A percentile compares a stretch with the other conserved stretches of the same genome.
These are phyloP conservation scores for Elsinoe necatrix DNA, from an alignment of 2,329 filamentous ascomycete species.

Conservation along the genomic window DNA sequence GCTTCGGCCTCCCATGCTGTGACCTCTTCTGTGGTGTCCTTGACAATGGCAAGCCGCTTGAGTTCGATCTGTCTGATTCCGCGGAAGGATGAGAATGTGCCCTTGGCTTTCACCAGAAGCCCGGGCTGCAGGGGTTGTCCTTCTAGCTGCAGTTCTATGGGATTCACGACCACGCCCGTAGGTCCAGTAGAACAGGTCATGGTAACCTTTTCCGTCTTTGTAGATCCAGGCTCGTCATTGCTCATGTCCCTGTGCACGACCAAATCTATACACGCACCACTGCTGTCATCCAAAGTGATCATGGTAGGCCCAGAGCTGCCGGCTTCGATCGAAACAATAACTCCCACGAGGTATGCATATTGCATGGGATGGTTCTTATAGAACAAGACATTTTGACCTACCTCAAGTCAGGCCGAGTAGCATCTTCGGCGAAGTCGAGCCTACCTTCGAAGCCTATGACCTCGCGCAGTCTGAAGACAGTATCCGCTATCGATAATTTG, in stretches of 20 bases:
- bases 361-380: constrained; percentile 47
- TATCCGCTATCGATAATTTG: constrained; percentile 48
- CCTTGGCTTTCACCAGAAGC: constrained; percentile 48
- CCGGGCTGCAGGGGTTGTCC: constrained; percentile 36
- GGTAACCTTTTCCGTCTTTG: neutral
- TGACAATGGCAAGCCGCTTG: constrained; percentile 43
- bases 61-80: constrained; percentile 45
- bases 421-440: neutral
- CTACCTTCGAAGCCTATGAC: constrained; percentile 46
- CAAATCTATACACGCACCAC: constrained; percentile 50
- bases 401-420: neutral
- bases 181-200: neutral
- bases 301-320: constrained; percentile 36
- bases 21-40: constrained; percentile 48
- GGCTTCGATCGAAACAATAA: constrained; percentile 37
- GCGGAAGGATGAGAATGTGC: constrained; percentile 46
- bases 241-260: constrained; percentile 32
- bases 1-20: constrained; percentile 45
- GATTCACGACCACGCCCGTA: neutral
- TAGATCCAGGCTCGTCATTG: neutral
- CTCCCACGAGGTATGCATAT: constrained; percentile 38
- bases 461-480: constrained; percentile 43
- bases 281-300: constrained; percentile 53
- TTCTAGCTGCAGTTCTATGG: constrained; percentile 34
- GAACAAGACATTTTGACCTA: constrained; percentile 49